Conservation (phyloP, 192 early-diverging fungal species). For the Mortierella hygrophila region DNA sequence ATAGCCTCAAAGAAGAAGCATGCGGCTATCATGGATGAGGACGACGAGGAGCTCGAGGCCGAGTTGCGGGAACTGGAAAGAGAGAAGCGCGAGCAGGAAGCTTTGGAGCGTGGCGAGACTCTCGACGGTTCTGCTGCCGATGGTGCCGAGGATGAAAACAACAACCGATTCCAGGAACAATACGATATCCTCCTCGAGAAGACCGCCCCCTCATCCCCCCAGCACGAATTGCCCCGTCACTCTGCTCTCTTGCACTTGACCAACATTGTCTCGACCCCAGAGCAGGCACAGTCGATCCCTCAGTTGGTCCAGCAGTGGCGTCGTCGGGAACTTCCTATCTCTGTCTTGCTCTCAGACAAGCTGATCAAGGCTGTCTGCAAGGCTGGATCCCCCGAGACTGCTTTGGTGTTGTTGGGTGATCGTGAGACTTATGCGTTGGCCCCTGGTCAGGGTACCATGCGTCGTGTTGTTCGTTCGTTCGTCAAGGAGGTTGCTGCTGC, state of each 20-base stretch:
- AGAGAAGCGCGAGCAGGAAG: constrained; percentile 50
- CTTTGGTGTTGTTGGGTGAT: constrained; percentile 47
- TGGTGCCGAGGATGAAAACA: neutral
- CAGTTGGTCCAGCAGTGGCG: constrained; percentile 41
- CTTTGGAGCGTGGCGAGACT: constrained; percentile 36
- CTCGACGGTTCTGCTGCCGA: neutral
- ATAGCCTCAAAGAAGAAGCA: constrained; percentile 51
- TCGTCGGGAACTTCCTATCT: constrained; percentile 17
- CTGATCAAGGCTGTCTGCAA: constrained; percentile 36
- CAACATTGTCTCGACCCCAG: constrained; percentile 15
- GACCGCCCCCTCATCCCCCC: constrained; percentile 16
- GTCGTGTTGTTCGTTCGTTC: constrained; percentile 42
- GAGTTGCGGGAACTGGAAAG: constrained; percentile 47
- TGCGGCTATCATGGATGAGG: constrained; percentile 43
- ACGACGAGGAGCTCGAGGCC: constrained; percentile 51
- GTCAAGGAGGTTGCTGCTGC: constrained; percentile 30
- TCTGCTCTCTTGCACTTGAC: constrained; percentile 28
- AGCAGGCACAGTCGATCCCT: constrained; percentile 28
- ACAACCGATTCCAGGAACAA: constrained; percentile 32
- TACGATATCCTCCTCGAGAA: constrained; percentile 23
- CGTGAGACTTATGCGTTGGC: constrained; percentile 30
- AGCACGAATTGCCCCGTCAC: constrained; percentile 37
- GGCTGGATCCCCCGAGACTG: constrained; percentile 35
- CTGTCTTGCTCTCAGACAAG: constrained; percentile 24
- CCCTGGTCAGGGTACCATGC: constrained; percentile 41